These are phyloP conservation scores for Solanum clarkiae DNA, from an alignment of 257 asterid genomes.

Conservation along the genomic window DNA sequence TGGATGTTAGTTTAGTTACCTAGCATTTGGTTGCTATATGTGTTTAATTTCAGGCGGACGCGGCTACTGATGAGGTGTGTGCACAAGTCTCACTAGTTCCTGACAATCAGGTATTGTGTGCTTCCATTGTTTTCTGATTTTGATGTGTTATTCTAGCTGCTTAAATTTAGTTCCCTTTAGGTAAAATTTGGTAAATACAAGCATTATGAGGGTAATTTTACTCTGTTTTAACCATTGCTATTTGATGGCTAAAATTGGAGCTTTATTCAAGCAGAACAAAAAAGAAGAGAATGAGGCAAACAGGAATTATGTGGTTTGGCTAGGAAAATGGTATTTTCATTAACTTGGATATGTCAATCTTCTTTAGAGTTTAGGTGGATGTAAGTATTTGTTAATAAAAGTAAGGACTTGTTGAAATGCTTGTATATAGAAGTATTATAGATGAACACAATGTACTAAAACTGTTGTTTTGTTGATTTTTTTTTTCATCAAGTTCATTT, in stretches of 20 bases:
- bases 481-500: not conserved
- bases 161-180: not conserved
- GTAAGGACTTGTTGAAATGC: not conserved
- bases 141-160: not conserved
- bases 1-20: not conserved
- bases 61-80: constrained; percentile 76
- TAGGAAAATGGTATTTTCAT: not conserved
- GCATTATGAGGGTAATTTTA: not conserved
- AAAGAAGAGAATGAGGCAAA: not conserved
- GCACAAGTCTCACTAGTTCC: constrained; percentile 76
- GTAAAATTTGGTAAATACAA: not conserved
- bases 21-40: not conserved
- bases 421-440: not conserved
- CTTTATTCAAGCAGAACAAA: not conserved
- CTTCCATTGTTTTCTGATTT: not conserved
- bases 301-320: not conserved
- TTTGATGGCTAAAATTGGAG: not conserved
- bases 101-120: constrained; percentile 54
- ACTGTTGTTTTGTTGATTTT: not conserved
- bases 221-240: not conserved
- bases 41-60: constrained; percentile 50
- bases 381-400: not conserved
- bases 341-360: not conserved
- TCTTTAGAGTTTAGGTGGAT: not conserved
- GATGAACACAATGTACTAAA: not conserved